A percentile compares a stretch with the other conserved stretches of the same genome.
phyloP scores from a whole-genome alignment of 1,139 yeast species.

The Taiozyma sp. region DNA sequence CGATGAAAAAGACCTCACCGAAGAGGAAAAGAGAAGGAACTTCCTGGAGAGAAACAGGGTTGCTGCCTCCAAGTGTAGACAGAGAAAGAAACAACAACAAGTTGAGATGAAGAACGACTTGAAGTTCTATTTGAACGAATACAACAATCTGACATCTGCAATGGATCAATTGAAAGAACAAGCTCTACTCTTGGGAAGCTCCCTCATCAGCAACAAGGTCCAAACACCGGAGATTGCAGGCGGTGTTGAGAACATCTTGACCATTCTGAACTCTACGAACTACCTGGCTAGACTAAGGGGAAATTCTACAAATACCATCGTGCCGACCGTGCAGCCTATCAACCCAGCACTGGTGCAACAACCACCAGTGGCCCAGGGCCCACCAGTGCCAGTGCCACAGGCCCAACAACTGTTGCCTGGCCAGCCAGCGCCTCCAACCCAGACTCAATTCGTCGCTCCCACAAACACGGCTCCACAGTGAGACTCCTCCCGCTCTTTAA shows the following conservation, averaged over 20 bases:
- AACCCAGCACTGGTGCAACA: conserved; percentile 22
- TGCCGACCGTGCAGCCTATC: conserved; percentile 25
- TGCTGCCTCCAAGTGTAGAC: conserved; percentile 95
- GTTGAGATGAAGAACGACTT: conserved; percentile 77
- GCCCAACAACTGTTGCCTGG: not conserved
- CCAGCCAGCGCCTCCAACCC: not conserved
- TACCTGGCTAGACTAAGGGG: conserved; percentile 23
- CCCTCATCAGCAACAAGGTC: conserved; percentile 28
- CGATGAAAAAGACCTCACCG: conserved; percentile 27
- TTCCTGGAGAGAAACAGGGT: conserved; percentile 88
- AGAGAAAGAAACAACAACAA: conserved; percentile 85
- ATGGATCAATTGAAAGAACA: conserved; percentile 54
- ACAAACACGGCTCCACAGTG: not conserved
- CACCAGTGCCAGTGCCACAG: conserved; percentile 1
- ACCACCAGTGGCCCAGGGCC: conserved; percentile 4
- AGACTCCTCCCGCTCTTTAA: not conserved
- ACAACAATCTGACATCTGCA: conserved; percentile 58
- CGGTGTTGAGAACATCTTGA: conserved; percentile 14
- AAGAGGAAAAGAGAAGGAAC: conserved; percentile 70
- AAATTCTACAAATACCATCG: conserved; percentile 19
- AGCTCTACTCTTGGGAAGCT: conserved; percentile 42
- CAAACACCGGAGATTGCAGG: conserved; percentile 8
- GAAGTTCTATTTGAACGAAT: conserved; percentile 63
- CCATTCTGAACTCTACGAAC: conserved; percentile 18
- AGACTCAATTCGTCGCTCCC: not conserved